Conservation (phyloP, 2,329 filamentous ascomycete species). For the Mycosphaerella sp. region DNA sequence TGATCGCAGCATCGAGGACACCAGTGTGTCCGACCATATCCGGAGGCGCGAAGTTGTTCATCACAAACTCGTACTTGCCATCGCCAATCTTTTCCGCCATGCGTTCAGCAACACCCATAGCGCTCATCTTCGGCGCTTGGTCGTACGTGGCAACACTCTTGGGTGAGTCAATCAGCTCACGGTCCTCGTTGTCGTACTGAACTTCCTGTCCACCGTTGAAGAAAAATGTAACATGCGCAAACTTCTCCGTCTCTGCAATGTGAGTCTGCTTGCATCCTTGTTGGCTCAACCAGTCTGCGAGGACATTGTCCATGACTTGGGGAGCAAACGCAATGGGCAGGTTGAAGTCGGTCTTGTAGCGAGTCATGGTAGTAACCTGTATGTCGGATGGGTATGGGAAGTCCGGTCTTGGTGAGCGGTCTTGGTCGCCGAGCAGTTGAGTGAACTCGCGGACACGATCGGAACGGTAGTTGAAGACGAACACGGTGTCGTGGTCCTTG, state of each 20-base stretch:
- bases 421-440: slow-evolving; percentile 84
- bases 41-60: slow-evolving; percentile 99
- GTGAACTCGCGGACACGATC: slow-evolving; percentile 96
- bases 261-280: slow-evolving; percentile 89
- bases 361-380: slow-evolving; percentile 89
- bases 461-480: slow-evolving; percentile 99
- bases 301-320: slow-evolving; percentile 95
- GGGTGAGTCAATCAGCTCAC: slow-evolving; percentile 91
- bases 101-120: slow-evolving; percentile 81
- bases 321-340: slow-evolving; percentile 91
- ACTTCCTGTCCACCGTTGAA: slow-evolving; percentile 99
- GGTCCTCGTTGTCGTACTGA: slow-evolving; percentile 82
- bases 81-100: slow-evolving; percentile 79
- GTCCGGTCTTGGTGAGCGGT: slow-evolving; percentile 83
- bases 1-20: slow-evolving; percentile 87
- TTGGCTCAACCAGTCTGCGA: slow-evolving; percentile 92
- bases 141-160: slow-evolving; percentile 88
- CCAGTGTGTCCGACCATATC: slow-evolving; percentile 99
- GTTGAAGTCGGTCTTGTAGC: slow-evolving; percentile 92
- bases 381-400: slow-evolving; percentile 91
- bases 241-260: slow-evolving; percentile 98
- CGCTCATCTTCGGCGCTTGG: slow-evolving; percentile 91
- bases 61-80: slow-evolving; percentile 87
- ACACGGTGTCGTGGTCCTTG: slow-evolving; percentile 86
- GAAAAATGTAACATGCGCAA: slow-evolving; percentile 99